Evolutionary conservation across 129 eudicot genomes (phyloP), one percentile per base, ranked within the genome.

Genomic region (Flaveria robusta): DNA sequence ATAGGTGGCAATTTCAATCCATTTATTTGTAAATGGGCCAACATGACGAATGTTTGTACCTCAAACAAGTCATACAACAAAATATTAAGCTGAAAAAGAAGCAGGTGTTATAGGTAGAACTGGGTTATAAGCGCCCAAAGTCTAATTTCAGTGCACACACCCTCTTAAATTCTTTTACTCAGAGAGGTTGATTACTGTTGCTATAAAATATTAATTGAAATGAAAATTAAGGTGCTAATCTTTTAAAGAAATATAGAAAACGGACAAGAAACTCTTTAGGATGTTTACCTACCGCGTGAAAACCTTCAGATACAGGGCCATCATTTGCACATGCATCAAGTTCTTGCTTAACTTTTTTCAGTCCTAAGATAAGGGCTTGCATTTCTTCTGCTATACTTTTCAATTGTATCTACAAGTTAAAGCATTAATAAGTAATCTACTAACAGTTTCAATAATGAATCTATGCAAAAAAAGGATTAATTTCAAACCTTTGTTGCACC

Each of bases 301-400:
- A 94, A 74, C 71, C 76, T 62, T 87, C 87, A 43, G 96, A 87
- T 75, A 94, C 88, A 58, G 91, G 91, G 58, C 98, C 97, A 86
- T 94, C 98, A 26, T 83, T 88, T 77, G 80, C 96, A 2, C 88
- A 94, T 50, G 97, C 97, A 68, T 49, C 83, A 74, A 88, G 76
- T 71, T 94, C 98, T 75, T 80, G 84, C 74, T 83, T 91, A 51
- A 83, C 96, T 71, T 91, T 94, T 64, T 89, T 92, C 45, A 94
- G 59, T 51, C 97, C 98, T 54, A 72, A 84, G 70, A 68, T 83
- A 73, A 94, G 82, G 16, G 97, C 85, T 84, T 85, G 94, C 96
- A 93, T 93, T 86, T 93, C 98, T 83, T 93, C 92, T 65, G 98
- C 92, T 81, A 93, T 82, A 7, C 84, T 79, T 85, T 88, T 85